Evolutionary conservation across 768 basidiomycete species (phyloP).

Genomic region (Termitomyces sp.): DNA sequence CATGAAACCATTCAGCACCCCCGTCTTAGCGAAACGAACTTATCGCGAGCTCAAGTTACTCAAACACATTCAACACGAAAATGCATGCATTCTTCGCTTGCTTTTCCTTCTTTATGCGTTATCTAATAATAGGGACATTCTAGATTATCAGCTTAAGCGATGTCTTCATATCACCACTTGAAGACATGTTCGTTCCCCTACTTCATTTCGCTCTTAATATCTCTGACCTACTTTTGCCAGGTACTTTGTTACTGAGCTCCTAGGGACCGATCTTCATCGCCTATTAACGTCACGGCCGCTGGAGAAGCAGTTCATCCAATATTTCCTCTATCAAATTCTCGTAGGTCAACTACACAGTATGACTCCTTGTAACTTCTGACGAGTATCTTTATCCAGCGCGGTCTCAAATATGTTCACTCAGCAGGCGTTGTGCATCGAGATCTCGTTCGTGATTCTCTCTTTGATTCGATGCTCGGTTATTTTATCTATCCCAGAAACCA

Average conservation of each 20-base stretch:
- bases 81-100: conserved; percentile 45
- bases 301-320: conserved; percentile 99
- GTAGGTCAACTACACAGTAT: conserved; percentile 38
- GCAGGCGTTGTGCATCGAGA: conserved; percentile 99
- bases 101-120: not conserved
- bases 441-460: conserved; percentile 50
- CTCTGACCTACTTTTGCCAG: conserved; percentile 32
- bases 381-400: conserved; percentile 51
- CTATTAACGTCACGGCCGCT: conserved; percentile 93
- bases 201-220: conserved; percentile 1
- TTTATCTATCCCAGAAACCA: conserved; percentile 69
- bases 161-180: conserved; percentile 99
- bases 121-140: not conserved
- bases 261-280: conserved; percentile 97
- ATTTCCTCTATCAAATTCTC: conserved; percentile 98
- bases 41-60: conserved; percentile 97
- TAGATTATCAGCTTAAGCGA: conserved; percentile 98
- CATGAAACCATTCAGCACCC: conserved; percentile 99
- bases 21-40: conserved; percentile 95
- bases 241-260: conserved; percentile 97
- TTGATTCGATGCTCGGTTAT: not conserved
- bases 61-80: conserved; percentile 98
- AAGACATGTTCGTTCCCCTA: conserved; percentile 72
- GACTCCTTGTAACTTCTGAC: conserved; percentile 3
- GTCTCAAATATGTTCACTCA: conserved; percentile 98